Evolutionary conservation across 2,329 filamentous ascomycete genomes (phyloP).

Genomic region (Trichoderma sp.): DNA sequence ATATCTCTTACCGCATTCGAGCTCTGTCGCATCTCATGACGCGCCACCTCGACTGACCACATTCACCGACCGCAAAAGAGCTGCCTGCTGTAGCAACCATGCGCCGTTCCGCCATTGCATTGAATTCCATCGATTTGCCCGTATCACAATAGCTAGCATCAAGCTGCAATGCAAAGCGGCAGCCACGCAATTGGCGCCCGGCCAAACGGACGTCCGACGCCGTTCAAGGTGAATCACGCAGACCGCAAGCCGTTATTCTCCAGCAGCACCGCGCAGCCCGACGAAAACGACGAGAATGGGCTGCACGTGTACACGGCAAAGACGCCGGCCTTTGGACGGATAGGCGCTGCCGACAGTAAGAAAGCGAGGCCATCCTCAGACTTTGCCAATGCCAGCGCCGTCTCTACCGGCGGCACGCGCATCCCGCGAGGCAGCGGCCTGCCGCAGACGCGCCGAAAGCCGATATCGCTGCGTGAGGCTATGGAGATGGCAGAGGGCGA

Average conservation of each 20-base stretch:
- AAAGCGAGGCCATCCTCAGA: constrained; percentile 35
- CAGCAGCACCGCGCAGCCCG: constrained; percentile 32
- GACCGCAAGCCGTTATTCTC: constrained; percentile 49
- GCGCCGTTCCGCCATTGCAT: constrained; percentile 17
- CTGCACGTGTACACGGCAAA: constrained; percentile 7
- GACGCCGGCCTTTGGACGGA: constrained; percentile 17
- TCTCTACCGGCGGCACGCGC: constrained; percentile 41
- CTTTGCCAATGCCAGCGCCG: constrained; percentile 28
- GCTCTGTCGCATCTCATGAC: constrained; percentile 26
- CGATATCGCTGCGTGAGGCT: constrained; percentile 50
- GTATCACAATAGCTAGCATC: neutral
- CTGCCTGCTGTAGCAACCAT: constrained; percentile 11
- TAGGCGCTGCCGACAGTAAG: neutral
- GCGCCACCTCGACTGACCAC: constrained; percentile 21
- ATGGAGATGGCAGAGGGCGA: constrained; percentile 43
- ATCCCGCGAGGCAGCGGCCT: constrained; percentile 41
- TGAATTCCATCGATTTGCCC: neutral
- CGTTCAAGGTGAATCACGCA: constrained; percentile 46
- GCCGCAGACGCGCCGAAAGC: constrained; percentile 38
- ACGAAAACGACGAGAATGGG: constrained; percentile 30
- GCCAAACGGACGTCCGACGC: constrained; percentile 31
- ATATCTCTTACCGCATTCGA: neutral
- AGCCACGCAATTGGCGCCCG: constrained; percentile 33
- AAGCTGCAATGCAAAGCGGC: constrained; percentile 36
- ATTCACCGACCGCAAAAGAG: constrained; percentile 12